These are phyloP conservation scores for Diversispora eburnea DNA, from an alignment of 192 early-diverging fungal genomes.

Conservation along the genomic window DNA sequence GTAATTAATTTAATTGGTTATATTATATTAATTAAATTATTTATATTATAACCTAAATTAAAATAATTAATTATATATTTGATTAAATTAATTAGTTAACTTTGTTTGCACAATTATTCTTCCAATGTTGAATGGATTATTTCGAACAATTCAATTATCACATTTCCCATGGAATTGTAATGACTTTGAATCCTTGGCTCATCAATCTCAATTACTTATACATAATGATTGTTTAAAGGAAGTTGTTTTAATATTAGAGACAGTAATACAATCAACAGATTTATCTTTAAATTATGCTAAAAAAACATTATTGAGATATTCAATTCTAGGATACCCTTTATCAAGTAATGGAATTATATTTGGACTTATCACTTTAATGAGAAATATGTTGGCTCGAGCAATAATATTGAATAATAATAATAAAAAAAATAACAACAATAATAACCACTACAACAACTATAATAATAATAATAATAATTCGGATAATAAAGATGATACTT, in stretches of 20 bases:
- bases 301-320: conserved; percentile 47
- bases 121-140: conserved; percentile 57
- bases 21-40: too few species aligned
- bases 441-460: too few species aligned
- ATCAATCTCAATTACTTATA: conserved; percentile 48
- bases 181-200: conserved; percentile 46
- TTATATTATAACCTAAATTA: too few species aligned
- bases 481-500: too few species aligned
- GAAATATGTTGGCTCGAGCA: conserved; percentile 52
- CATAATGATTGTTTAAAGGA: conserved; percentile 45
- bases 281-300: conserved; percentile 42
- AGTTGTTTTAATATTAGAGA: conserved; percentile 40
- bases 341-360: conserved; percentile 54
- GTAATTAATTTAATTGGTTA: too few species aligned
- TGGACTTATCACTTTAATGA: conserved; percentile 47
- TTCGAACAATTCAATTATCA: conserved; percentile 49
- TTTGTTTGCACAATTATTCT: conserved; percentile 52
- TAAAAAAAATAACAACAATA: too few species aligned
- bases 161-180: conserved; percentile 43
- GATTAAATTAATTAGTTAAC: conserved; percentile 30
- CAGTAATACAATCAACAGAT: conserved; percentile 37
- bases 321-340: conserved; percentile 40
- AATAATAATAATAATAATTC: too few species aligned
- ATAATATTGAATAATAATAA: conserved; percentile 27
- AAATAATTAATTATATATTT: neutral